Base-by-base conservation (phyloP, 2,329 filamentous ascomycete genomes). In the Cladosporium sphaerospermum region DNA sequence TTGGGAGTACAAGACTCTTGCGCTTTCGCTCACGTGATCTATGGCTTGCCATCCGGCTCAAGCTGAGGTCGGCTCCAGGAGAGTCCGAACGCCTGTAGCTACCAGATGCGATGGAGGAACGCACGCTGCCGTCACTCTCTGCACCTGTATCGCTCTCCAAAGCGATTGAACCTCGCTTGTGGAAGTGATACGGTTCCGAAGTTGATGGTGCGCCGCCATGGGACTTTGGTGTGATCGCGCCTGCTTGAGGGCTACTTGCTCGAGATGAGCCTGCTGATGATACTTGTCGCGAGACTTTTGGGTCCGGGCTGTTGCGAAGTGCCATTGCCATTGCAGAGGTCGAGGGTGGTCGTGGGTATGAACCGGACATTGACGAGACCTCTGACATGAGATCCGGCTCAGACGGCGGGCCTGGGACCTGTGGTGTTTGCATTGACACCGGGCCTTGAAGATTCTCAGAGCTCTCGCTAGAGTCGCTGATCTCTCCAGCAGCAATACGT, bases 211-310 rank as follows among this genome's bases (percentile, higher is more conserved):
- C 74, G 57, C 79, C 83, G 62, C 81, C 83, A 62, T 92, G 85
- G 0, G 92, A 97, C 57, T 89, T 85, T 9, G 93, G 93, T 3
- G 93, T 99, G 9, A 88, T 88, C 56, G 89, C 93, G 69, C 64
- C 63, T 28, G 95, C 91, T 67, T 84, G 84, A 0, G 93, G 93
- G 66, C 93, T 99, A 67, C 83, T 93, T 3, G 93, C 95, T 57
- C 88, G 80, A 1, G 88, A 92, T 2, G 90, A 95, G 28, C 87
- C 75, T 57, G 85, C 73, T 55, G 86, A 83, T 49, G 85, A 84
- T 16, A 75, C 70, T 55, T 77, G 73, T 19, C 76, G 73, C 23
- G 72, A 66, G 18, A 78, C 60, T 2, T 73, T 70, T 3, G 73
- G 69, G 44, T 82, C 78, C 3, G 79, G 77, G 10, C 74, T 71